A percentile compares a stretch with the other conserved stretches of the same genome.
Evolutionary conservation across 2,329 filamentous ascomycete species (phyloP).

Genomic region (Cadophora malorum): DNA sequence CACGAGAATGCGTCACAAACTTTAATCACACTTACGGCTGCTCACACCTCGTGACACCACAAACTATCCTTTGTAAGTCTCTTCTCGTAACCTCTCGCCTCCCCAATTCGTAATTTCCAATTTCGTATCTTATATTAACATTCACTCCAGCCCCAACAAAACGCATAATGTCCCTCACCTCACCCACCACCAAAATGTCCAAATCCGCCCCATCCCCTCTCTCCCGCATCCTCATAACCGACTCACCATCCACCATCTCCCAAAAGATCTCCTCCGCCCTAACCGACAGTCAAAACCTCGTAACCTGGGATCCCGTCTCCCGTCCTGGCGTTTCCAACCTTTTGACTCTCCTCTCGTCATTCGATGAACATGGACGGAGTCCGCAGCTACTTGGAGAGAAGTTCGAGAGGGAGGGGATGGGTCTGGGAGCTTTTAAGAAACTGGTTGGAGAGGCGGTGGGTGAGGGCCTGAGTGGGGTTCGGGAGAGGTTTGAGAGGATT

Average conservation of each 20-base stretch:
- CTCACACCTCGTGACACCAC: constrained; percentile 66
- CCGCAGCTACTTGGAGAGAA: constrained; percentile 50
- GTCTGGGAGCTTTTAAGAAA: constrained; percentile 67
- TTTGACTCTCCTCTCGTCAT: constrained; percentile 77
- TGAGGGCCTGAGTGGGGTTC: constrained; percentile 58
- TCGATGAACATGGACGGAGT: constrained; percentile 56
- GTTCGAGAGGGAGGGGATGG: constrained; percentile 47
- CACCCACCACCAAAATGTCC: constrained; percentile 88
- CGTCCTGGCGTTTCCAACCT: constrained; percentile 90
- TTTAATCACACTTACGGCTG: constrained; percentile 79
- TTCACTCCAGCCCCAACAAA: constrained; percentile 61
- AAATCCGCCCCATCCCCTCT: constrained; percentile 78
- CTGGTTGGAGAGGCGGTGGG: constrained; percentile 65
- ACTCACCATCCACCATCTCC: constrained; percentile 66
- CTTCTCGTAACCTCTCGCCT: neutral
- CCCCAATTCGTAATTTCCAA: neutral
- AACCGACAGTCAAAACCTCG: constrained; percentile 72
- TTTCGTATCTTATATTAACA: constrained; percentile 8
- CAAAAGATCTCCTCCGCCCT: constrained; percentile 74
- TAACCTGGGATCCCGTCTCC: constrained; percentile 73
- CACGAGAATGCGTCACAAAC: constrained; percentile 81
- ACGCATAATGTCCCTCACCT: constrained; percentile 86
- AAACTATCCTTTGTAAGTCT: constrained; percentile 72
- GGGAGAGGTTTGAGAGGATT: constrained; percentile 61
- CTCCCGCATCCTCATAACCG: constrained; percentile 84